phyloP scores from a whole-genome alignment of 208 protist genomes.

The Naegleria gruberi region DNA sequence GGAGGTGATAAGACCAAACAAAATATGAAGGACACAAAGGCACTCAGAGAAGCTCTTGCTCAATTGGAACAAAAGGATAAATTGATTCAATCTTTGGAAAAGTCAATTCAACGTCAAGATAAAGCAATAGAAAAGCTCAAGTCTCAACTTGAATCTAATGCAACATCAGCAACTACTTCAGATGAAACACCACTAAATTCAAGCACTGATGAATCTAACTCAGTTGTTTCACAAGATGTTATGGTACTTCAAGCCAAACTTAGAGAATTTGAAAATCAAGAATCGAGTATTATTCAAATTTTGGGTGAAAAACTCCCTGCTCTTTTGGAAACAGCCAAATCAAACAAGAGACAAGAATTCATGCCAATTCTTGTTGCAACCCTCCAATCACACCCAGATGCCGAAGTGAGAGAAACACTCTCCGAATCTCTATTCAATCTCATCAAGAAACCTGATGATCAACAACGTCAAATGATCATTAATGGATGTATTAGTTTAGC shows the following conservation, averaged over 20 bases:
- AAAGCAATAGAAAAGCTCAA: not conserved
- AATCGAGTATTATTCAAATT: not conserved
- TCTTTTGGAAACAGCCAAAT: not conserved
- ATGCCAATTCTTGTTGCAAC: constrained; percentile 17
- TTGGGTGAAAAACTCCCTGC: not conserved
- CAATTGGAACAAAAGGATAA: not conserved
- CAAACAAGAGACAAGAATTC: constrained; percentile 20
- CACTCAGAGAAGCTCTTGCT: not conserved
- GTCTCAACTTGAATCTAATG: not conserved
- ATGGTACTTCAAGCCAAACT: not conserved
- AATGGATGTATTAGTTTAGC: constrained; percentile 22
- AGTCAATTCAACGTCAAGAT: not conserved
- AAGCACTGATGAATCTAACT: not conserved
- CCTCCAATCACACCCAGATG: not conserved
- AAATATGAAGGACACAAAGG: constrained; percentile 15
- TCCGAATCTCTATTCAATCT: constrained; percentile 11
- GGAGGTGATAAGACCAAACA: not conserved
- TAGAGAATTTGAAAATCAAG: not conserved
- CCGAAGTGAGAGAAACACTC: constrained; percentile 3
- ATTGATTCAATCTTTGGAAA: not conserved
- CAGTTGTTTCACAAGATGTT: not conserved
- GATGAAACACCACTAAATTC: not conserved
- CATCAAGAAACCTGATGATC: constrained; percentile 1
- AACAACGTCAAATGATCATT: constrained; percentile 23
- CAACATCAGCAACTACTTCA: not conserved